phyloP scores from a whole-genome alignment of 441 rosid genomes.

The Erysimum cheiri region DNA sequence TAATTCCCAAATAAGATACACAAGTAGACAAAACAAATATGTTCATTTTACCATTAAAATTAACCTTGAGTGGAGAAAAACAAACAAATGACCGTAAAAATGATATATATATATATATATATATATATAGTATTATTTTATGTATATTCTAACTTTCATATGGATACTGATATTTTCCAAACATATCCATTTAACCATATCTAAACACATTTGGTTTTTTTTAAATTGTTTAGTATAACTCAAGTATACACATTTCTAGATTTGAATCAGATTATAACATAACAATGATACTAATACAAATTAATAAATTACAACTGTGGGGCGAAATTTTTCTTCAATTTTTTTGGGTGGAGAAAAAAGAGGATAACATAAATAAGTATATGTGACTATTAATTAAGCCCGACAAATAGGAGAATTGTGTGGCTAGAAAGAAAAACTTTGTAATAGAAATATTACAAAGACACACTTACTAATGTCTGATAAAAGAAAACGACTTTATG shows the following conservation, averaged over 20 bases:
- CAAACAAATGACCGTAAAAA: no score
- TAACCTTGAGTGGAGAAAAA: no score
- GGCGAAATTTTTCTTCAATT: background rate
- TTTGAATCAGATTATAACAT: background rate
- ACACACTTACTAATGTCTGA: conserved; percentile 43
- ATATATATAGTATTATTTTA: no score
- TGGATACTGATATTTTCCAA: background rate
- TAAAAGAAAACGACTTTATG: conserved; percentile 41
- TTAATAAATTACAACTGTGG: conserved; percentile 10
- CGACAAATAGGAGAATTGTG: conserved; percentile 43
- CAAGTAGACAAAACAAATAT: background rate
- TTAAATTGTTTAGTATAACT: background rate
- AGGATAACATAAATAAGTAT: conserved; percentile 38
- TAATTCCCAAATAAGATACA: background rate
- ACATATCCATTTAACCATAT: conserved; percentile 2
- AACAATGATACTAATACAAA: background rate
- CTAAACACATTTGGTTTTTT: background rate
- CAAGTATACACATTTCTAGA: background rate
- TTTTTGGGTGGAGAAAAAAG: conserved; percentile 27
- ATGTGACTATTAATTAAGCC: conserved; percentile 37
- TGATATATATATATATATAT: no score
- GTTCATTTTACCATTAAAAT: no score
- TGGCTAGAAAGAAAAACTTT: conserved; percentile 38
- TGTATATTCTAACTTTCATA: background rate
- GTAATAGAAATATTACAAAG: conserved; percentile 30